Conservation (phyloP, 2,329 filamentous ascomycete genomes). For the Ambrosiella xylebori region DNA sequence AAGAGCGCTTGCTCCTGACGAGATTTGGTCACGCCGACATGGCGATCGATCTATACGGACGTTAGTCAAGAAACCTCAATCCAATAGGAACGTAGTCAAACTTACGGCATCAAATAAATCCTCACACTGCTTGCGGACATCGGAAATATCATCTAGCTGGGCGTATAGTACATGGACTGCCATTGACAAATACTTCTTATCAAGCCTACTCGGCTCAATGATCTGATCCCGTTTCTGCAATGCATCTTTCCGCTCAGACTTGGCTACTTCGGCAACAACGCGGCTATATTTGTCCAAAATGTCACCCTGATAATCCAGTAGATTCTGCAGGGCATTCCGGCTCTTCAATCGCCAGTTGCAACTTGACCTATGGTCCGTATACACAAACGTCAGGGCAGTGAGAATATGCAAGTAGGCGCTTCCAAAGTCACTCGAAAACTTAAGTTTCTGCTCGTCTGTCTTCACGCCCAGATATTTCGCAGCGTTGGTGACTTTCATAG, state of each 20-base stretch:
- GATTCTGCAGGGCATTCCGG: background rate
- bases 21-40: constrained; percentile 26
- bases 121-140: background rate
- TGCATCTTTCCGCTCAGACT: background rate
- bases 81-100: constrained; percentile 8
- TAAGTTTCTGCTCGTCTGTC: background rate
- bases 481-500: background rate
- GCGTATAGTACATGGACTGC: background rate
- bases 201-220: background rate
- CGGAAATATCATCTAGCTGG: background rate
- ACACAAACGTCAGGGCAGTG: background rate
- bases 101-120: constrained; percentile 20
- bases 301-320: background rate
- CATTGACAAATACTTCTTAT: background rate
- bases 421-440: background rate
- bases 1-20: constrained; percentile 31
- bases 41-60: constrained; percentile 14
- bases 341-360: constrained; percentile 1
- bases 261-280: too few species aligned
- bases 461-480: background rate
- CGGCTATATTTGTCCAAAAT: background rate
- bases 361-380: background rate
- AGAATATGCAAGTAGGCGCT: constrained; percentile 1
- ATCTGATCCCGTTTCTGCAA: background rate
- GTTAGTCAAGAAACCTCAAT: constrained; percentile 16